Conservation (phyloP, 176 grass and related monocot species). For the Avena insularis region DNA sequence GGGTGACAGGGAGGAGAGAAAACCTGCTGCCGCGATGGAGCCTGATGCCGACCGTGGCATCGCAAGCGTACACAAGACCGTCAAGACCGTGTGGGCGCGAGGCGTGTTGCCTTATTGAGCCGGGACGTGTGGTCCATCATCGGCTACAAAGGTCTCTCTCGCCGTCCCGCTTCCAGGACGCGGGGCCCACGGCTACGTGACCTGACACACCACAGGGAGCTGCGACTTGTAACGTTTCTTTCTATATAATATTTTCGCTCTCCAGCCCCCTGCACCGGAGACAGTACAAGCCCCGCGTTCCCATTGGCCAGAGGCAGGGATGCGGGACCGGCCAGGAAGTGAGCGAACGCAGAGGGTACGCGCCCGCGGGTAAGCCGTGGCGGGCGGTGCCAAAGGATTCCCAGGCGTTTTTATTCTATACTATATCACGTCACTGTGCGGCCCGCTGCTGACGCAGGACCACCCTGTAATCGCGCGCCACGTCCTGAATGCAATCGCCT, state of each 20-base stretch:
- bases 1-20: no score
- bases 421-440: conserved; percentile 20
- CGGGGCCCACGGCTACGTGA: background rate
- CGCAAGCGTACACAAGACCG: no score
- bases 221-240: background rate
- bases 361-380: background rate
- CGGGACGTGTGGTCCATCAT: background rate
- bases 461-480: conserved; percentile 22
- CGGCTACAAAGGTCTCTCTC: background rate
- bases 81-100: background rate
- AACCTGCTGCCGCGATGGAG: no score
- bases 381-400: conserved; percentile 47
- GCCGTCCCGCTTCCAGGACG: background rate
- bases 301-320: fast-evolving
- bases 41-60: no score
- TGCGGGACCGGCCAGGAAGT: fast-evolving
- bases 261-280: background rate
- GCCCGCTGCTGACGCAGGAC: conserved; percentile 13
- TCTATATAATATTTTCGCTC: background rate
- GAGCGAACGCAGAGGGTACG: background rate
- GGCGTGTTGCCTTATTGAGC: background rate
- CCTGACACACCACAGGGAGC: background rate
- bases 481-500: background rate
- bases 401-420: background rate
- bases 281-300: background rate